These are phyloP conservation scores for Citrus inodora DNA, from an alignment of 345 rosid species.

Conservation along the genomic window DNA sequence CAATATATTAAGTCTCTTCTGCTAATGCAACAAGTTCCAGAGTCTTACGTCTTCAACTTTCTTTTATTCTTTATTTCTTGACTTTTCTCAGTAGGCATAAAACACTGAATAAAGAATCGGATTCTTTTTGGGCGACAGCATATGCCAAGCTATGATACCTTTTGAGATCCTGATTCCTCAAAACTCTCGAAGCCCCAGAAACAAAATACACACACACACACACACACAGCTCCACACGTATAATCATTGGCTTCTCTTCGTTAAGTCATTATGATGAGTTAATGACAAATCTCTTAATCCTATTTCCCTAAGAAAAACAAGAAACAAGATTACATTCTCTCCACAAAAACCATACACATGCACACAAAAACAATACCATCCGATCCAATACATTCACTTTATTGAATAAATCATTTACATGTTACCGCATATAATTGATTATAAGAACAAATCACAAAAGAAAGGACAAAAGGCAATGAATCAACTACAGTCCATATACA, in stretches of 20 bases:
- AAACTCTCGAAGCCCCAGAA: no score
- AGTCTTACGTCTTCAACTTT: neutral
- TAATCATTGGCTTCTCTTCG: neutral
- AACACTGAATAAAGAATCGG: neutral
- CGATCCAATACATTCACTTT: neutral
- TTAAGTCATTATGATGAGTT: neutral
- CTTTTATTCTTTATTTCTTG: neutral
- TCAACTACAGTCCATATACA: neutral
- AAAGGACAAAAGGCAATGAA: neutral
- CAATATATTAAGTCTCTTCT: neutral
- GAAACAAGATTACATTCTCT: neutral
- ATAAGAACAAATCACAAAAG: neutral
- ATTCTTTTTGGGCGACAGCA: neutral
- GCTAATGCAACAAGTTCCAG: neutral
- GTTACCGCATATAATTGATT: neutral
- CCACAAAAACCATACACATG: no score
- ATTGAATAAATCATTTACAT: conserved; percentile 7
- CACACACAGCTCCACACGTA: no score
- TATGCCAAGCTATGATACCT: conserved; percentile 11
- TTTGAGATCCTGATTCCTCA: neutral
- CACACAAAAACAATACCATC: neutral
- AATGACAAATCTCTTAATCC: neutral
- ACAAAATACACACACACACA: no score
- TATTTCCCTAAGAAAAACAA: no score
- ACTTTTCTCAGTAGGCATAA: no score